Evolutionary conservation across 331 rosid genomes (phyloP), one percentile per base, ranked within the genome.

Genomic region (Rhamnella rubrinervis): DNA sequence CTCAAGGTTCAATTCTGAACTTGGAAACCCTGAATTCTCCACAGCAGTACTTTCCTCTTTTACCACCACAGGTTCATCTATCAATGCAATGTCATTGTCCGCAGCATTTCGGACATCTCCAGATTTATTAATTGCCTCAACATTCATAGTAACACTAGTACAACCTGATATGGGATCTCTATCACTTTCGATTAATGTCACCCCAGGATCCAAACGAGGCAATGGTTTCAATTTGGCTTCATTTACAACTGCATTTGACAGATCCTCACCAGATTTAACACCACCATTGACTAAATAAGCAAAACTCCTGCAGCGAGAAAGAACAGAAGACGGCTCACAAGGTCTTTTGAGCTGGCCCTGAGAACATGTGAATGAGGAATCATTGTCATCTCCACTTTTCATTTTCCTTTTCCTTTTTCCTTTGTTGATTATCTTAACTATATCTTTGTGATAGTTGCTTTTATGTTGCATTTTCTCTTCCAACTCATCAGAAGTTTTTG

Each of bases 301-400:
- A 56, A 79, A 68, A 65, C 70, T 78, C 68, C 73, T 76, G 78
- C 85, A 81, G 65, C 73, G 78, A 70, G 75, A 71, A 35, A 80
- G 83, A 74, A 77, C 65, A 71, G 78, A 61, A 59, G 81, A 78
- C 5, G 75, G 80, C 61, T 78, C 67, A 51, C 76, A 73, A 73
- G 76, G 65, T 37, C 55, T 55, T 38, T 49, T 59, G 16, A 51
- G 69, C 83, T 72, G 74, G 38, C 61, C 65, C 49, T 76, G 60
- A 46, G 31, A 62, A 49, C 39, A 46, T 25, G 47, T 39, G 50
- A 70, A 31, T 46, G 82, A 69, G 58, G 61, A 37, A 63, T 76
- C 66, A 59, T 28, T 70, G 56, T 37, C 72, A 66, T 59, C 65
- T 63, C 73, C 41, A 11, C 61, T 38, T 19, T 51, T 60, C 62